A percentile compares a stretch with the other conserved stretches of the same genome.
These are phyloP conservation scores for Tephrocybe sp. DNA, from an alignment of 768 basidiomycete species.

Conservation along the genomic window DNA sequence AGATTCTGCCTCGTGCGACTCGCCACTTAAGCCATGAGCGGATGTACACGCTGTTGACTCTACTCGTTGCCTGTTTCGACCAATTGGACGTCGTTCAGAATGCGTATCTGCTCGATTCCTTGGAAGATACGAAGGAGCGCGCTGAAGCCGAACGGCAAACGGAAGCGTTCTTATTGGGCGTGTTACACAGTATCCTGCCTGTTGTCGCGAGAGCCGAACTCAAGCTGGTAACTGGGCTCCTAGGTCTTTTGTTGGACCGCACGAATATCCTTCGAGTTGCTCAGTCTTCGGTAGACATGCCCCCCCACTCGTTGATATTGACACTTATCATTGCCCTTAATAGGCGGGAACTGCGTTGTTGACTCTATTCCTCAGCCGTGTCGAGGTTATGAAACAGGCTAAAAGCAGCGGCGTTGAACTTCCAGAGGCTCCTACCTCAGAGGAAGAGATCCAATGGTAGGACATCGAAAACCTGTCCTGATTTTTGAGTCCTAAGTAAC, in stretches of 20 bases:
- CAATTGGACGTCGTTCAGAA: conserved; percentile 90
- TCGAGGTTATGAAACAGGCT: conserved; percentile 87
- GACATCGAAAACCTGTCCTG: neutral
- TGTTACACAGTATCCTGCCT: conserved; percentile 84
- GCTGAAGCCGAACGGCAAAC: conserved; percentile 85
- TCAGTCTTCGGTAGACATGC: conserved; percentile 69
- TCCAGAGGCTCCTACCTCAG: conserved; percentile 58
- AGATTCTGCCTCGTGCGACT: conserved; percentile 83
- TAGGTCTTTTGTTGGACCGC: conserved; percentile 80
- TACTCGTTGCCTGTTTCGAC: conserved; percentile 91
- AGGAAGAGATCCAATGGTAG: conserved; percentile 79
- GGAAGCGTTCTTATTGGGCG: conserved; percentile 81
- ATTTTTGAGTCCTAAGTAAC: conserved; percentile 7
- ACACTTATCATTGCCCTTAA: conserved; percentile 9
- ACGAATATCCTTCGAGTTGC: conserved; percentile 74
- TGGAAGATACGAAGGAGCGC: conserved; percentile 60
- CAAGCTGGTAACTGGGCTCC: conserved; percentile 80
- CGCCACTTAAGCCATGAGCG: conserved; percentile 78
- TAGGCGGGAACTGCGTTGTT: conserved; percentile 92
- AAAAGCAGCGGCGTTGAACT: conserved; percentile 50
- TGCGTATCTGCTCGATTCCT: conserved; percentile 68
- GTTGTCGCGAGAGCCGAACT: conserved; percentile 79
- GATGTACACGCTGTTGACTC: conserved; percentile 85
- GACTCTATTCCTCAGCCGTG: conserved; percentile 88
- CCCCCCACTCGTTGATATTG: neutral